Conservation (phyloP, 2,329 filamentous ascomycete genomes). For the Colletotrichum coccodes region DNA sequence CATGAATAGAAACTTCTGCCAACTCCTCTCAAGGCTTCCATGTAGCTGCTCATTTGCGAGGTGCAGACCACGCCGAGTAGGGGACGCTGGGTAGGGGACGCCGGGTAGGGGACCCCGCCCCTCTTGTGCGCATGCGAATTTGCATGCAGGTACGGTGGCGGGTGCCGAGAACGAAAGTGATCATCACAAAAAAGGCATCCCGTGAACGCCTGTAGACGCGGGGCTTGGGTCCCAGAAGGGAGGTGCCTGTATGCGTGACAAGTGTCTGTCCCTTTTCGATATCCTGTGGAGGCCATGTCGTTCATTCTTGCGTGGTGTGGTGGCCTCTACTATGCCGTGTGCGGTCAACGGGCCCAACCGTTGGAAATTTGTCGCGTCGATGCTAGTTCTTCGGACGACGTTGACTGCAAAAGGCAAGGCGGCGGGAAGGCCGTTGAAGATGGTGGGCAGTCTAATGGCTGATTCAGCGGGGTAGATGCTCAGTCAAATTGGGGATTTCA, state of each 20-base stretch:
- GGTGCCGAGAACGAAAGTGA: conserved; percentile 4
- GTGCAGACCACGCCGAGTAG: neutral
- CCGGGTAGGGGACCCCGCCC: neutral
- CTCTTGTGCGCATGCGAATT: neutral
- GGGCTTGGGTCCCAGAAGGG: neutral
- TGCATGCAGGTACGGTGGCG: conserved; percentile 23
- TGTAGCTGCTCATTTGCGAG: conserved; percentile 21
- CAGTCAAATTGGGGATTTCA: conserved; percentile 30
- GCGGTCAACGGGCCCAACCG: conserved; percentile 2
- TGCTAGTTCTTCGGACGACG: conserved; percentile 23
- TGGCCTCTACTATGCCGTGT: conserved; percentile 9
- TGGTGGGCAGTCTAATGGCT: conserved; percentile 30
- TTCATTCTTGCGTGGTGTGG: conserved; percentile 3
- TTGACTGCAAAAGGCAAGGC: conserved; percentile 26
- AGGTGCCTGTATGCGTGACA: conserved; percentile 14
- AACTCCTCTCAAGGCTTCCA: conserved; percentile 20
- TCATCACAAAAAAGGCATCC: neutral
- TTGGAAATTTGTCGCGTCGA: neutral
- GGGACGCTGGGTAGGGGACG: conserved; percentile 14
- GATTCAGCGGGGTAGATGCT: conserved; percentile 33
- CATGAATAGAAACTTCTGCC: conserved; percentile 15
- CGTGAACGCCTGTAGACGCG: neutral
- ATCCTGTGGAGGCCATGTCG: conserved; percentile 11
- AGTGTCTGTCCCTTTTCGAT: neutral
- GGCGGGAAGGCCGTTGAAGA: conserved; percentile 32